Conservation (phyloP, 352 stramenopile species). For the Aphanomyces cochlioides region DNA sequence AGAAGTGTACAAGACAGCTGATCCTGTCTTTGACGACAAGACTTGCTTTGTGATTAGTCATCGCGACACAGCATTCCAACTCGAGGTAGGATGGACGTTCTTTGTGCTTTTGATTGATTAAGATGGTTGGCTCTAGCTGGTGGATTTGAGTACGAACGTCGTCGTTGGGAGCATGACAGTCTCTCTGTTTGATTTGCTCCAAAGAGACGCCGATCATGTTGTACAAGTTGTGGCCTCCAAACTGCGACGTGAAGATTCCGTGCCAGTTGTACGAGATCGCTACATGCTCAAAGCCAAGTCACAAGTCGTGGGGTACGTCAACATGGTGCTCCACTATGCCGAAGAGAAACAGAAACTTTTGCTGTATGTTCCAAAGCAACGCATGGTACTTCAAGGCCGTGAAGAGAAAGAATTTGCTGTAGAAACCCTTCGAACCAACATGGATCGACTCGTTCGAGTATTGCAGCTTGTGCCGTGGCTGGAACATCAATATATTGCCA, state of each 20-base stretch:
- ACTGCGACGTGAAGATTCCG: constrained; percentile 45
- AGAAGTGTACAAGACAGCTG: constrained; percentile 78
- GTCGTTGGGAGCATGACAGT: constrained; percentile 62
- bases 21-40: constrained; percentile 83
- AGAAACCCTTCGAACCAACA: constrained; percentile 66
- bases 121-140: constrained; percentile 32
- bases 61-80: constrained; percentile 52
- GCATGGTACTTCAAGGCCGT: constrained; percentile 49
- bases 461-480: constrained; percentile 68
- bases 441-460: constrained; percentile 66
- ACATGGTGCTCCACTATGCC: constrained; percentile 62
- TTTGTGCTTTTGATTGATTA: background rate
- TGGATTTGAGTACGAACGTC: constrained; percentile 79
- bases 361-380: constrained; percentile 50
- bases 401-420: constrained; percentile 79
- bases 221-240: constrained; percentile 50
- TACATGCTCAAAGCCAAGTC: constrained; percentile 19
- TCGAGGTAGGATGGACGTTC: constrained; percentile 41
- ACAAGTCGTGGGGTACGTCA: constrained; percentile 41
- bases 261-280: constrained; percentile 31
- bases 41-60: constrained; percentile 67
- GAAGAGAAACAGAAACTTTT: constrained; percentile 72
- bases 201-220: constrained; percentile 65
- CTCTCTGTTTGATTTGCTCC: constrained; percentile 76
- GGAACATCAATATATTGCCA: constrained; percentile 65